Percentiles rank a stretch among this genome's conserved stretches.
phyloP scores from a whole-genome alignment of 176 grass and related monocot species.

The Cymbopogon citratus region DNA sequence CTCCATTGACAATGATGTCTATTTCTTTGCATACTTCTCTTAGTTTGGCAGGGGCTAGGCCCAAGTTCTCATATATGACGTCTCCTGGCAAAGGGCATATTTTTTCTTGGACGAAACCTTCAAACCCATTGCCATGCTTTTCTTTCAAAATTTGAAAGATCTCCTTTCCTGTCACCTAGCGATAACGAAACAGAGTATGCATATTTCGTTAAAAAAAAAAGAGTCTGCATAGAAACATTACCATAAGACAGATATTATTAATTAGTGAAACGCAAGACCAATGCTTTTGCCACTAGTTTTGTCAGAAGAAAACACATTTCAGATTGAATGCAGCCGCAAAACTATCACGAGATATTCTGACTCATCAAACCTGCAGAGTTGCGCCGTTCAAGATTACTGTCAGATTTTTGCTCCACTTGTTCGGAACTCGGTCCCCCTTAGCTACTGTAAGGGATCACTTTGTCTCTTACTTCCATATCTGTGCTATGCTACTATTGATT shows the following conservation, averaged over 20 bases:
- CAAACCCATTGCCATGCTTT: no score
- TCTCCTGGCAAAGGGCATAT: conserved; percentile 33
- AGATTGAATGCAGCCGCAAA: background rate
- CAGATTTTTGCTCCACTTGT: no score
- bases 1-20: conserved; percentile 46
- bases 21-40: conserved; percentile 35
- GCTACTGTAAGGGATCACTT: background rate
- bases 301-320: background rate
- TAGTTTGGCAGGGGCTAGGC: conserved; percentile 27
- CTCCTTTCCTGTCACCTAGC: no score
- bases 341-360: no score
- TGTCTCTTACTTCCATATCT: background rate
- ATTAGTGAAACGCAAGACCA: no score
- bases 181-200: no score
- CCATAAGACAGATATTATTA: no score
- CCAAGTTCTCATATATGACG: conserved; percentile 41
- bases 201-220: no score
- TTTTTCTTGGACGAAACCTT: conserved; percentile 20
- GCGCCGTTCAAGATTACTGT: no score
- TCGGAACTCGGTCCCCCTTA: background rate
- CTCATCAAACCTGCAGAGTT: no score
- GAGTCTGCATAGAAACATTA: no score
- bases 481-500: background rate
- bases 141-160: no score
- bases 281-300: background rate